These are phyloP conservation scores for Umbelopsis sp. DNA, from an alignment of 371 early-diverging fungal species.

Conservation along the genomic window DNA sequence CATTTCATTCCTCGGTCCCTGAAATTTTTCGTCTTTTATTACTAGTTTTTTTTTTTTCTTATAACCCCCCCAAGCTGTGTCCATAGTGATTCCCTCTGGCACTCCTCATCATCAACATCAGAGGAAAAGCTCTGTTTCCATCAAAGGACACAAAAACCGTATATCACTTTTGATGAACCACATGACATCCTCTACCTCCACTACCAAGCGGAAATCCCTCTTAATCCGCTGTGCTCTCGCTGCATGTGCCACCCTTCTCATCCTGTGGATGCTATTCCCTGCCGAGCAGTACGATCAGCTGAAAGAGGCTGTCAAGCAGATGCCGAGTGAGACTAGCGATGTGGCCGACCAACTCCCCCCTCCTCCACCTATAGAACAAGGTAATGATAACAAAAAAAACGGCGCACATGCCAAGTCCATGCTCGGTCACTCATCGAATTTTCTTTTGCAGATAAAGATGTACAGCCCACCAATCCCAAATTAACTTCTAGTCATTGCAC, in stretches of 20 bases:
- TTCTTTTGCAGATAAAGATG: conserved; percentile 6
- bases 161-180: conserved; percentile 32
- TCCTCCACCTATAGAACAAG: conserved; percentile 14
- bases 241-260: conserved; percentile 20
- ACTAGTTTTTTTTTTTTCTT: background rate
- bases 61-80: background rate
- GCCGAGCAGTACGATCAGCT: conserved; percentile 9
- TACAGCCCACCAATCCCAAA: background rate
- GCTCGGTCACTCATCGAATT: background rate
- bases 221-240: conserved; percentile 22
- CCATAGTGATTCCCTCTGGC: conserved; percentile 11
- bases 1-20: conserved; percentile 18
- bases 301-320: conserved; percentile 13
- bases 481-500: conserved; percentile 66
- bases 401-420: background rate
- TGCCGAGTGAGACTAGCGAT: background rate
- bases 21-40: background rate
- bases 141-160: conserved; percentile 38
- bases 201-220: conserved; percentile 30
- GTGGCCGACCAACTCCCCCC: background rate
- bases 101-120: conserved; percentile 29
- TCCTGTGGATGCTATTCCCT: conserved; percentile 29
- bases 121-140: conserved; percentile 46
- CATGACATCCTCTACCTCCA: conserved; percentile 28
- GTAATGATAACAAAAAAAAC: background rate